Evolutionary conservation across 1,284 basidiomycete genomes (phyloP).

Genomic region (Stygiomarasmius scandens): DNA sequence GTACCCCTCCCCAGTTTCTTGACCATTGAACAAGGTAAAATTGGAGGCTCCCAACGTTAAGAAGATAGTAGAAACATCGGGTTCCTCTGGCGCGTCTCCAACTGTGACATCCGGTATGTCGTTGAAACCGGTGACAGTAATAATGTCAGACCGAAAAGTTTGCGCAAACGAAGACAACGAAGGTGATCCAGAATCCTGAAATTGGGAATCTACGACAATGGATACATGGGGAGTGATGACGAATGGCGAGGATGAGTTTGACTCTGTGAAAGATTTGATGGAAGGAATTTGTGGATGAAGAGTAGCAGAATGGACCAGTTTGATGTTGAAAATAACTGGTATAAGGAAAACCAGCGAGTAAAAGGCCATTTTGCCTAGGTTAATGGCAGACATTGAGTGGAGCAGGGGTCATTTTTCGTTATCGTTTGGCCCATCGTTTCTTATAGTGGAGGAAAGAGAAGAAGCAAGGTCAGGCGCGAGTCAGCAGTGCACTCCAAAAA

Average conservation of each 20-base stretch:
- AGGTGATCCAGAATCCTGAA: conserved; percentile 12
- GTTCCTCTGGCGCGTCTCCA: conserved; percentile 5
- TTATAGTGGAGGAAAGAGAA: too few relatives aligned
- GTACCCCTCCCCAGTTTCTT: conserved; percentile 35
- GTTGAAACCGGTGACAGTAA: conserved; percentile 19
- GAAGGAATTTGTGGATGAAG: conserved; percentile 13
- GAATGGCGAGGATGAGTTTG: conserved; percentile 9
- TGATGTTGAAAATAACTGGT: background rate
- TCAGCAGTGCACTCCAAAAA: too few relatives aligned
- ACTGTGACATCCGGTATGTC: conserved; percentile 15
- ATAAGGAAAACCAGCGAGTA: background rate
- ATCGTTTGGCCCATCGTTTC: too few relatives aligned
- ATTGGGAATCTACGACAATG: conserved; percentile 21
- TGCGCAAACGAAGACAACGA: conserved; percentile 18
- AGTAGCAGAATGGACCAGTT: background rate
- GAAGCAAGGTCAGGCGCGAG: too few relatives aligned
- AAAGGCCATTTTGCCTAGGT: background rate
- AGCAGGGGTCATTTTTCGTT: too few relatives aligned
- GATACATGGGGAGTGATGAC: conserved; percentile 14
- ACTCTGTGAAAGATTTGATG: conserved; percentile 9
- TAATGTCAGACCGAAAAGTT: conserved; percentile 22
- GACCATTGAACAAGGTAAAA: conserved; percentile 31
- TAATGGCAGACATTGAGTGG: background rate
- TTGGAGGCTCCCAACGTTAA: conserved; percentile 24
- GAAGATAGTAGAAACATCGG: conserved; percentile 7